Conservation (phyloP, 176 grass and related monocot species). For the Alloteropsis semialata region DNA sequence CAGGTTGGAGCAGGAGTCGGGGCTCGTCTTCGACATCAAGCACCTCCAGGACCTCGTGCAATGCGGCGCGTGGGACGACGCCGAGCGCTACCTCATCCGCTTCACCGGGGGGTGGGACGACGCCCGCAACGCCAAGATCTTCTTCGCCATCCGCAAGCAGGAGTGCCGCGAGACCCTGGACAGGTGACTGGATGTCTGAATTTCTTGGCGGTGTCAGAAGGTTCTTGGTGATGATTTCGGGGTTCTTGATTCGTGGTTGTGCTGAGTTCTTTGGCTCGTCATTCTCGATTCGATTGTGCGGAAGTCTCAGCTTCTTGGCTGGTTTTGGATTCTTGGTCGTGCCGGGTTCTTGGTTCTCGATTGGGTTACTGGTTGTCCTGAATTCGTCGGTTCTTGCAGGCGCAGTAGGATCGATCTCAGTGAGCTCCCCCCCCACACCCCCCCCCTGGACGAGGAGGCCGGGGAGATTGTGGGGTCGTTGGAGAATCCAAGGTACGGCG, state of each 20-base stretch:
- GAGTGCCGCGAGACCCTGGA: slow-evolving; percentile 80
- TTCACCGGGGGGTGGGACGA: slow-evolving; percentile 72
- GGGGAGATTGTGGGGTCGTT: slow-evolving; percentile 73
- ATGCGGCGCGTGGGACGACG: slow-evolving; percentile 91
- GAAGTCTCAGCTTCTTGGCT: background rate
- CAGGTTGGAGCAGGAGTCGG: slow-evolving; percentile 84
- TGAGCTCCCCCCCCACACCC: slow-evolving; percentile 78
- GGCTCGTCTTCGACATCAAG: slow-evolving; percentile 84
- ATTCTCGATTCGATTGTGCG: background rate
- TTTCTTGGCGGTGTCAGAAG: no score
- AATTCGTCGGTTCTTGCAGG: slow-evolving; percentile 31
- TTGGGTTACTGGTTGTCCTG: background rate
- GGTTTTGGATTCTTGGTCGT: background rate
- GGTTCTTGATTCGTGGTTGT: background rate
- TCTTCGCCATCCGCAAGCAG: slow-evolving; percentile 81
- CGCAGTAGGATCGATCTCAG: slow-evolving; percentile 81
- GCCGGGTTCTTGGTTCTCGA: background rate
- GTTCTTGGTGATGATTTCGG: no score
- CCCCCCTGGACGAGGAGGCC: slow-evolving; percentile 77
- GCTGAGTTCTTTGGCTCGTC: background rate
- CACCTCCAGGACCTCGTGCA: slow-evolving; percentile 85
- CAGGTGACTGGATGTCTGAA: slow-evolving; percentile 34
- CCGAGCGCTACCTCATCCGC: slow-evolving; percentile 79
- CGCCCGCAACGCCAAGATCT: slow-evolving; percentile 80
- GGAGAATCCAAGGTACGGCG: slow-evolving; percentile 70